A percentile compares a stretch with the other conserved stretches of the same genome.
Conservation (phyloP, 306 rosid species). For the Psophocarpus tetragonolobus region DNA sequence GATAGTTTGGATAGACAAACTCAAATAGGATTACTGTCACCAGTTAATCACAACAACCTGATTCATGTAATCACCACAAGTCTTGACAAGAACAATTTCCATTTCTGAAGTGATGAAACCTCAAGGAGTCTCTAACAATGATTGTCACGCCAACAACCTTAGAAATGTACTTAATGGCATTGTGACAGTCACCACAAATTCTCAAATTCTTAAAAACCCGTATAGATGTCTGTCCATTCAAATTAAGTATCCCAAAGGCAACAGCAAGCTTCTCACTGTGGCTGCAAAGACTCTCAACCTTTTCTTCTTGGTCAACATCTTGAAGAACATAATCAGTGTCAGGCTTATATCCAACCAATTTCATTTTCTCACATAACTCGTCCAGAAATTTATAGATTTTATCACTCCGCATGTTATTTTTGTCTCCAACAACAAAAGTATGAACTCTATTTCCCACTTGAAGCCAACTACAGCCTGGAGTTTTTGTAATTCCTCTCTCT, state of each 20-base stretch:
- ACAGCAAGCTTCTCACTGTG: constrained; percentile 59
- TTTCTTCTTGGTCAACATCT: constrained; percentile 60
- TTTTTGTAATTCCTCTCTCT: constrained; percentile 53
- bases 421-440: constrained; percentile 55
- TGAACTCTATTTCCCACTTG: constrained; percentile 54
- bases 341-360: constrained; percentile 50
- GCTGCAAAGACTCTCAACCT: constrained; percentile 49
- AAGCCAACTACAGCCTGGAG: constrained; percentile 66
- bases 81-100: constrained; percentile 54
- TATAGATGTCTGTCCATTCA: constrained; percentile 50
- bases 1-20: neutral
- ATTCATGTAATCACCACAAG: constrained; percentile 49
- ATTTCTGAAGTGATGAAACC: constrained; percentile 61
- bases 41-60: constrained; percentile 1
- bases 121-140: constrained; percentile 56
- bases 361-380: constrained; percentile 54
- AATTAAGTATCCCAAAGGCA: constrained; percentile 57
- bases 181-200: constrained; percentile 60
- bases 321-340: constrained; percentile 59
- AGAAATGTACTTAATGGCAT: constrained; percentile 55
- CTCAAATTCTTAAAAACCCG: constrained; percentile 61
- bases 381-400: constrained; percentile 40
- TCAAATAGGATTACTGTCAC: neutral
- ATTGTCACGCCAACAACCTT: constrained; percentile 52
- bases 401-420: constrained; percentile 38